Evolutionary conservation across 1,139 yeast species (phyloP), one percentile per base, ranked within the genome.

Genomic region (Chernovozyma aurita): DNA sequence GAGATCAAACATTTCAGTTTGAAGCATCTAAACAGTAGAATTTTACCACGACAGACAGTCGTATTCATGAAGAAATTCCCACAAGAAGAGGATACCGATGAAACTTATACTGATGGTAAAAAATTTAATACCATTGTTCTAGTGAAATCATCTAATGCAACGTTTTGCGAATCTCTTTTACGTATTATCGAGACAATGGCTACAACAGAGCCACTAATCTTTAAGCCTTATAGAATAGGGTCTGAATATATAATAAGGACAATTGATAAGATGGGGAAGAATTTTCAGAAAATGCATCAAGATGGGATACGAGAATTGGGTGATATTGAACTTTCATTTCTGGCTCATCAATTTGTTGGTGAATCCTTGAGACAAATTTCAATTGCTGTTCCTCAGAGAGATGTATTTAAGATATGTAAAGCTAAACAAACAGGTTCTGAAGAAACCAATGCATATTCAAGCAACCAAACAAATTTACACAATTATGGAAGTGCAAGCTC

Each of bases 81-180:
- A n/a, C n/a, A n/a, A n/a, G n/a, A n/a, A n/a, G n/a, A n/a, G n/a
- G n/a, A n/a, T n/a, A 17, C 13, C 24, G 32, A 18, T 20, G 33
- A 9, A 13, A 15, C 5, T 29, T 11, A 25, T 33, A 8, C 8
- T 21, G 8, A 30, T 14, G 36, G 28, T 8, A 18, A 31, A 16
- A 20, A 21, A 15, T 47, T 38, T 35, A 42, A 38, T 17, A 42
- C 50, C 8, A 24, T 47, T 8, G 44, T 46, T 3, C 34, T 47
- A 25, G 35, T 43, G 3, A 35, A 39, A 30, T 14, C 43, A 6
- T 30, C 39, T 6, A 41, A 39, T 24, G 15, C 37, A 4, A 16
- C 45, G 3, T 26, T 43, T 7, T 24, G 30, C n/a, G 37, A 33
- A 13, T 34, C 37, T 4, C 22, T 36, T 4, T 28, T 36, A 15